phyloP scores from a whole-genome alignment of 2,329 filamentous ascomycete genomes.

The Metarhizium robertsii region DNA sequence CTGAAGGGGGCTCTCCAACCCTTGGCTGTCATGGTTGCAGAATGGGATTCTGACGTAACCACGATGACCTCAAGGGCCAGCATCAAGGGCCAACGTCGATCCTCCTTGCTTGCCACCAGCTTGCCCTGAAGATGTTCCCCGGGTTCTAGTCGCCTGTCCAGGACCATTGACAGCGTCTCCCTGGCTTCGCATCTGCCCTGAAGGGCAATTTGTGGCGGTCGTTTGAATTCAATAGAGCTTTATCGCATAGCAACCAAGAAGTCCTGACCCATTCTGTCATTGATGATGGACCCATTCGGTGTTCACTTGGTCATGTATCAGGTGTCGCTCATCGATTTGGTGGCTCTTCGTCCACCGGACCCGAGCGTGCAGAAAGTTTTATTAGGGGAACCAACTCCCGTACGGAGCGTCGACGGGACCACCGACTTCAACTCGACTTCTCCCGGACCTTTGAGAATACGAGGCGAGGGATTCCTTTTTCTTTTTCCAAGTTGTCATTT shows the following conservation, averaged over 20 bases:
- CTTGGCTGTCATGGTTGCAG: neutral
- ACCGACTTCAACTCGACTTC: neutral
- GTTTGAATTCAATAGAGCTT: neutral
- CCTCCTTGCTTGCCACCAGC: neutral
- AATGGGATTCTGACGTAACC: neutral
- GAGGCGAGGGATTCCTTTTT: neutral
- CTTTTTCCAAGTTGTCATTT: too few species aligned
- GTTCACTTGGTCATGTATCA: neutral
- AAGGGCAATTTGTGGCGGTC: neutral
- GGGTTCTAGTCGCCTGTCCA: neutral
- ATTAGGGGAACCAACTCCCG: neutral
- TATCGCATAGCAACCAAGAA: slow-evolving; percentile 4
- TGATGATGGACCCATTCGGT: neutral
- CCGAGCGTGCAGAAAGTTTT: neutral
- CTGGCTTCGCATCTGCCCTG: slow-evolving; percentile 1
- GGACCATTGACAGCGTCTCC: neutral
- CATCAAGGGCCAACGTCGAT: neutral
- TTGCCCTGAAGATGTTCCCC: slow-evolving; percentile 1
- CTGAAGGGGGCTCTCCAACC: neutral
- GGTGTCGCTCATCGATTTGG: neutral
- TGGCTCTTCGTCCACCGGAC: neutral
- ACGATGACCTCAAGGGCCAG: neutral
- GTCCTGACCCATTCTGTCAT: neutral
- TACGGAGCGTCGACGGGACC: neutral
- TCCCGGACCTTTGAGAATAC: neutral